Evolutionary conservation across 306 rosid genomes (phyloP).

Genomic region (Amphicarpaea edgeworthii): DNA sequence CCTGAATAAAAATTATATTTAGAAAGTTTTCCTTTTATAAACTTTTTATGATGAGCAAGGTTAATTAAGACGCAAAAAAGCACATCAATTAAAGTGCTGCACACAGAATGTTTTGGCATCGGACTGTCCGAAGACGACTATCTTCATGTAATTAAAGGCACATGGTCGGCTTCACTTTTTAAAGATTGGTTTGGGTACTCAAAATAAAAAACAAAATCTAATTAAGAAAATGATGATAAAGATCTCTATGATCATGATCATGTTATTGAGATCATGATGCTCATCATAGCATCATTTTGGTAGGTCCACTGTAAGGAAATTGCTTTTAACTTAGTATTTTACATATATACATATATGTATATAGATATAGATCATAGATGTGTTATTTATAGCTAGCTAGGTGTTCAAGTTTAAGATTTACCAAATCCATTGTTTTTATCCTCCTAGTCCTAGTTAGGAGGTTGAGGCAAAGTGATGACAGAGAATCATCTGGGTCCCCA

Average conservation of each 20-base stretch:
- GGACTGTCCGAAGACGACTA: slow-evolving; percentile 26
- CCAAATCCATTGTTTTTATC: slow-evolving; percentile 27
- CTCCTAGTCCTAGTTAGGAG: slow-evolving; percentile 30
- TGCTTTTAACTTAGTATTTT: slow-evolving; percentile 2
- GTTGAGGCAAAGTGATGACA: slow-evolving; percentile 37
- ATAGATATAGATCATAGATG: too few species aligned
- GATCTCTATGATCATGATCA: slow-evolving; percentile 42
- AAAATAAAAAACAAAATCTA: slow-evolving; percentile 43
- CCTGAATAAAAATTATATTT: neutral
- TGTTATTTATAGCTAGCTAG: neutral
- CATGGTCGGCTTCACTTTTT: neutral
- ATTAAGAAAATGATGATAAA: slow-evolving; percentile 39
- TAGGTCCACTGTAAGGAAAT: slow-evolving; percentile 33
- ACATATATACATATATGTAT: neutral
- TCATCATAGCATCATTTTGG: slow-evolving; percentile 36
- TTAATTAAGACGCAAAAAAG: slow-evolving; percentile 2
- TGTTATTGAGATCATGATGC: slow-evolving; percentile 44
- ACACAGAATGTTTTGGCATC: slow-evolving; percentile 27
- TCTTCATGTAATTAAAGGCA: slow-evolving; percentile 46
- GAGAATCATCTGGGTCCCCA: slow-evolving; percentile 51
- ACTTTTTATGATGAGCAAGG: slow-evolving; percentile 39
- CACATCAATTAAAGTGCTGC: slow-evolving; percentile 30
- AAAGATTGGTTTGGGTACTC: slow-evolving; percentile 26
- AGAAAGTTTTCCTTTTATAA: slow-evolving; percentile 7
- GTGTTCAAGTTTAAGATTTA: slow-evolving; percentile 19